Conservation (phyloP, 2,329 filamentous ascomycete genomes). For the Macrophomina tecta region DNA sequence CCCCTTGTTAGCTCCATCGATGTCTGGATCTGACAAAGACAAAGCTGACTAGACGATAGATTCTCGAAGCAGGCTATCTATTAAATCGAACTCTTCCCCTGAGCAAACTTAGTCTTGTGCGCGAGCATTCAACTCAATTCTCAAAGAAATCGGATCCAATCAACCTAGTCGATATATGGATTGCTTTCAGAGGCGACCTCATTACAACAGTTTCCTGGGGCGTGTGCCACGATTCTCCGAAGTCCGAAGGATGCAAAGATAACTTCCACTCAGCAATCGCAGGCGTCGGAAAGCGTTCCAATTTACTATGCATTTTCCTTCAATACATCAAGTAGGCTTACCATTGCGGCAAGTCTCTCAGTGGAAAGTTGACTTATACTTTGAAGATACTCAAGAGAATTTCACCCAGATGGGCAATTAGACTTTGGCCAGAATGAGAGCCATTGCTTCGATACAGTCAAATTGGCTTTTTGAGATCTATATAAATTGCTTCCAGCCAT, state of each 20-base stretch:
- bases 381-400: background rate
- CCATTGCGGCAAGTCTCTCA: background rate
- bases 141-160: background rate
- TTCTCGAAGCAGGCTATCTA: conserved; percentile 33
- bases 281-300: background rate
- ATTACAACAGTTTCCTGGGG: conserved; percentile 53
- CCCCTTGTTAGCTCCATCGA: conserved; percentile 36
- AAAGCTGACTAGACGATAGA: background rate
- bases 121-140: conserved; percentile 37
- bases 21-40: background rate
- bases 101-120: conserved; percentile 41
- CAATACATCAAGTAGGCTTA: background rate
- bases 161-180: conserved; percentile 25
- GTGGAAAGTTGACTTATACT: background rate
- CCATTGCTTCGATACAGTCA: background rate
- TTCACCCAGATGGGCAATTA: background rate
- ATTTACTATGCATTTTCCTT: conserved; percentile 1
- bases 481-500: no score
- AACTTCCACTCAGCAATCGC: conserved; percentile 11
- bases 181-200: conserved; percentile 52
- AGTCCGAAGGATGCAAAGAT: conserved; percentile 40
- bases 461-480: background rate
- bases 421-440: background rate
- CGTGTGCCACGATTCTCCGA: conserved; percentile 42
- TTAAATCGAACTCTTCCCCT: conserved; percentile 37